These are phyloP conservation scores for Candida palmyrensis DNA, from an alignment of 805 yeast genomes.

Conservation along the genomic window DNA sequence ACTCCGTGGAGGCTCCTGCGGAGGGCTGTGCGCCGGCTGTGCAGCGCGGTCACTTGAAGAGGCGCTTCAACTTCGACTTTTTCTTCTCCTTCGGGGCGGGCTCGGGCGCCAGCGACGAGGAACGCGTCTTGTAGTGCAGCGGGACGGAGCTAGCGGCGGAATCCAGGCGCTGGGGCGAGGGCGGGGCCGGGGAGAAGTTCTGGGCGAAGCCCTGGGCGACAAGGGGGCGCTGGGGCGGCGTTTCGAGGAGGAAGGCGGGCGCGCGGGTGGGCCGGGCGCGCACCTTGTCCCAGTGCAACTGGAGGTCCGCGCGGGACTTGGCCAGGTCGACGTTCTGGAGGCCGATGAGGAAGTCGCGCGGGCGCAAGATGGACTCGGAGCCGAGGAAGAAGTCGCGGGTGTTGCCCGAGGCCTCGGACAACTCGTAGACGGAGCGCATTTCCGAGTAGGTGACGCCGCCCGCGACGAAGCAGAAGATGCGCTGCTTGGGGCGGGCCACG, in stretches of 20 bases:
- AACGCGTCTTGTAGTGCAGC: constrained; percentile 21
- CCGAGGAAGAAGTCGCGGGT: constrained; percentile 67
- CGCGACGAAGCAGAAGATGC: constrained; percentile 73
- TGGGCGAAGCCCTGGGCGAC: not conserved
- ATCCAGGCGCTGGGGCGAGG: constrained; percentile 6
- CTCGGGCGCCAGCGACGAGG: not conserved
- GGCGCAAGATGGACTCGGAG: constrained; percentile 66
- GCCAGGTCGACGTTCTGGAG: constrained; percentile 34
- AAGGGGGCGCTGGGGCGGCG: constrained; percentile 7
- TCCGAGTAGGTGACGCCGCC: constrained; percentile 91
- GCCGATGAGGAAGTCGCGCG: constrained; percentile 43
- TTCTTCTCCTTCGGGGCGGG: constrained; percentile 28
- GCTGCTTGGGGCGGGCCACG: constrained; percentile 42
- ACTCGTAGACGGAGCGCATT: constrained; percentile 66
- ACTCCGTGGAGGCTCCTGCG: too few species aligned
- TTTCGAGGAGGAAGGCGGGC: constrained; percentile 41
- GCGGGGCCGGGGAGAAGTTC: constrained; percentile 5
- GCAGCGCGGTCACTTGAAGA: constrained; percentile 29
- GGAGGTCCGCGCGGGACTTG: constrained; percentile 37
- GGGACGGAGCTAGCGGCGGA: constrained; percentile 10
- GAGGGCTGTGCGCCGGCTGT: not conserved
- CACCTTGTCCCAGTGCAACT: constrained; percentile 32
- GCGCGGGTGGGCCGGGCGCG: constrained; percentile 28
- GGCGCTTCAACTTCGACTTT: constrained; percentile 41
- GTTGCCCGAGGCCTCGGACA: constrained; percentile 54